Base-by-base conservation (phyloP, 2,329 filamentous ascomycete genomes). In the Scortechinia acanthostroma region DNA sequence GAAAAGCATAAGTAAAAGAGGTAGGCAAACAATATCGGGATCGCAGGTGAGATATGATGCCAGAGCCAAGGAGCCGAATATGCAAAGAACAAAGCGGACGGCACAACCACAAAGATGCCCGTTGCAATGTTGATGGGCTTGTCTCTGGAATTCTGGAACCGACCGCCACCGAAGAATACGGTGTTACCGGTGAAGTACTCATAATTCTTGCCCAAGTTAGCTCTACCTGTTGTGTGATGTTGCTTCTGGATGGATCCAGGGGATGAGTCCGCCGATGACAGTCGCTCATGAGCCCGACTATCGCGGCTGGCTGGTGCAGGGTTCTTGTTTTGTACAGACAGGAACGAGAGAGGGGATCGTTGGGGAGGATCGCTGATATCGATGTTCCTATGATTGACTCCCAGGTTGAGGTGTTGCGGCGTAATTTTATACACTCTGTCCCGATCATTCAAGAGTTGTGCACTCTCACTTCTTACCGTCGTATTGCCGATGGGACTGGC, bases 101-200 rank as follows among this genome's bases (percentile, higher is more conserved):
- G 93, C 15, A 95, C 59, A 30, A 93, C 62, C n/a, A 95, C 77
- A 22, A 95, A 69, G 43, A 89, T 63, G 1, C 85, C 90, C 1
- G 93, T 98, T 13, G 83, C 83, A 54, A 96, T 76, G 55, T 96
- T 97, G 58, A 98, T 82, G 2, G 93, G 93, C 51, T 84, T 79
- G 53, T 94, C 86, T 53, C 81, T 80, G 25, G 93, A 86, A 62
- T 97, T 96, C 58, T 96, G 88, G 48, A 93, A 73, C 48, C 93
- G 78, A 4, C 93, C 93, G 23, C 88, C 86, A 48, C 88, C 73
- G 61, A 83, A 95, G 59, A 98, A 98, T 20, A 90, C 71, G 0
- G 89, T 95, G 58, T 97, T 98, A 42, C 93, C 93, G 40, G 88
- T 79, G 56, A 96, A 97, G 61, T 95, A 95, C 60, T 97, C 80